Evolutionary conservation across 495 filamentous ascomycete species (phyloP), one percentile per base, ranked within the genome.

Genomic region (Oleoguttula mirabilis): DNA sequence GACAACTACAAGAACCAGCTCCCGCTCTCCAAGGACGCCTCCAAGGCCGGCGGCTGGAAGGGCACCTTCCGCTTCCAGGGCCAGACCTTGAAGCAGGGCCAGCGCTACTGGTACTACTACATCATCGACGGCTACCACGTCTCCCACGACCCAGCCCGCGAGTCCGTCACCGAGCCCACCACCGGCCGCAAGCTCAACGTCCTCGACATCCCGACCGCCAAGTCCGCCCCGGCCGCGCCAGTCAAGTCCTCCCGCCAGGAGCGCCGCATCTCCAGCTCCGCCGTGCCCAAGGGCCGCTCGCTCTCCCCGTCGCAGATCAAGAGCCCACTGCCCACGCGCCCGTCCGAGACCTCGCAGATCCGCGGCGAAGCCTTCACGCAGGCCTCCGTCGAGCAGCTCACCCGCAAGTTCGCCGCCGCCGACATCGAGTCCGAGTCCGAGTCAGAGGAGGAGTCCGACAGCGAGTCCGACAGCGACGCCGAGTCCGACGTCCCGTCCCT

Each of bases 41-140:
- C 71, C 65, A 92, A 85, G 73, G 71, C 73, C 48, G 88, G 82
- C 56, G 76, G 79, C 42, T 95, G 92, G 83, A 80, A 84, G 55
- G 92, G 90, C 60, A 92, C 85, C 59, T 94, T 98, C 73, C 77
- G 83, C 65, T 94, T 98, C 70, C 85, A 88, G 67, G 79, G 78
- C 60, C 66, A 75, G 33, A 81, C 83, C 45, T 72, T 94, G 40
- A 75, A 87, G 69, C 70, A 82, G 41, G 84, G 88, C 45, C 73
- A 79, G 57, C 79, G 90, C 54, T 96, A 95, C 79, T 98, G 92
- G 90, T 98, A 96, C 77, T 98, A 98, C 75, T 98, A 94, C 72
- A 94, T 98, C 81, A 92, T 96, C 67, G 90, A 98, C 59, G 90
- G 90, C 46, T 95, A 95, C 77, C 88, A 95, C 64, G 82, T 94